phyloP scores from a whole-genome alignment of 208 protist genomes.

The Trichomonas vaginalis region DNA sequence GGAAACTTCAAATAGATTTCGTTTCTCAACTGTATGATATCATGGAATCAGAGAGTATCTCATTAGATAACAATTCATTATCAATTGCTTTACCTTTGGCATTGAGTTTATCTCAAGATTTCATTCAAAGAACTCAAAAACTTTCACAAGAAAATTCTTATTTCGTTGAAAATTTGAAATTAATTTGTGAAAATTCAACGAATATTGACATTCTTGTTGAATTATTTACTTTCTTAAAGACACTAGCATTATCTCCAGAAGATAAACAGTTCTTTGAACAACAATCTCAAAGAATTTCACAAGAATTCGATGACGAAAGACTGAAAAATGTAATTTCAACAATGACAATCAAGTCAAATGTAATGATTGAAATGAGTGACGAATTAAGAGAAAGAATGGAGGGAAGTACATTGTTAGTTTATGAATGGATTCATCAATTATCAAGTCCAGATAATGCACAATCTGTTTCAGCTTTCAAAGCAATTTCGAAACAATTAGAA shows the following conservation, averaged over 20 bases:
- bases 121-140: background rate
- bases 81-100: background rate
- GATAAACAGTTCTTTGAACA: background rate
- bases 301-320: background rate
- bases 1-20: background rate
- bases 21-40: no score
- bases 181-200: background rate
- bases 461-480: background rate
- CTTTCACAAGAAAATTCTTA: background rate
- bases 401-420: background rate
- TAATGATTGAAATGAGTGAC: background rate
- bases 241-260: background rate
- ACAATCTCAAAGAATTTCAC: background rate
- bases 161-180: background rate
- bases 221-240: background rate
- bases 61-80: background rate
- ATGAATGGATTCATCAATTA: background rate
- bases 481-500: background rate
- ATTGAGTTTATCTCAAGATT: background rate
- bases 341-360: background rate
- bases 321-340: background rate
- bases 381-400: background rate
- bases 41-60: no score
- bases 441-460: background rate
- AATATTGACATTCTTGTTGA: background rate